Base-by-base conservation (phyloP, 129 eudicot species). In the Erigeron canadensis region DNA sequence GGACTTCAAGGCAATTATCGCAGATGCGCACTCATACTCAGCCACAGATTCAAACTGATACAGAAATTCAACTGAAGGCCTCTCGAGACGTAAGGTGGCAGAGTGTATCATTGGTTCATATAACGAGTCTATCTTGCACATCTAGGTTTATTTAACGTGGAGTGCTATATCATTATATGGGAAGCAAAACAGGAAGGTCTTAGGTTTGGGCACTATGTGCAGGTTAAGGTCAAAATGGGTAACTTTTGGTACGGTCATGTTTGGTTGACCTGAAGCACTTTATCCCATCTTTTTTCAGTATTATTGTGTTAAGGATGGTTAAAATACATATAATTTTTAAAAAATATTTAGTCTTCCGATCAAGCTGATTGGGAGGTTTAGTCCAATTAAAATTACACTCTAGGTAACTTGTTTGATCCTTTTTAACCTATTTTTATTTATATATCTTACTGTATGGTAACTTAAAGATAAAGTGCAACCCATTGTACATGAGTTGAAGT, bases 71-170 rank as follows among this genome's bases (percentile, higher is more conserved):
- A 81, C 59, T 93, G 84, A 90, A 93, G 84, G 98, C 98, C 76
- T 93, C 98, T 80, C 92, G 98, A 77, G 96, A 93, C 88, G 98
- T 93, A 92, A 92, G 98, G 96, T 89, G 84, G 84, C 96, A 75
- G 79, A 79, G 71, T 88, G 74, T 85, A 62, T 75, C 78, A 79
- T 79, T 81, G 77, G 81, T 81, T 72, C 34, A 69, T 69, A 70
- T 58, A 46, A 54, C 22, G 48, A 43, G 56, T 54, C 22, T 41
- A 12, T 63, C 43, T 71, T 75, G 59, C 50, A 18, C 51, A 5
- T 45, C 22, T 54, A 38, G 60, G 76, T 78, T 28, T 42, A 44
- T 47, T 57, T 8, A 10, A 4, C 44, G 37, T 42, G 42, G 45
- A 56, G 17, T 44, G 42, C 54, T 44, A 54, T 45, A 18, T 37